Conservation (phyloP, 2,329 filamentous ascomycete species). For the Fusarium drepaniforme region DNA sequence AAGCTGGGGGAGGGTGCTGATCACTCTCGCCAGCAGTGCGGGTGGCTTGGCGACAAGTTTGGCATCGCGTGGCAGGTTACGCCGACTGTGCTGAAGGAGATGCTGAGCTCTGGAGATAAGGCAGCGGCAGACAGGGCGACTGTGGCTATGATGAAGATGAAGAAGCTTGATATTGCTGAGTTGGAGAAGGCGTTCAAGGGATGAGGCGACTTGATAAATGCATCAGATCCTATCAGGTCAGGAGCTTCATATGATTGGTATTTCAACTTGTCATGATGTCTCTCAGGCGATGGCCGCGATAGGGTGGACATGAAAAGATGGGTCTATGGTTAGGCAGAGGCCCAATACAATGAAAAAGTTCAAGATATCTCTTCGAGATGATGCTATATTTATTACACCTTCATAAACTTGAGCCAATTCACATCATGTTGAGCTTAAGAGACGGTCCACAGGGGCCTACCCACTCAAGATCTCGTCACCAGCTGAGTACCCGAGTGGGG, state of each 20-base stretch:
- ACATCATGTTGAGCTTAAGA: neutral
- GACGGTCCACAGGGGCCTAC: neutral
- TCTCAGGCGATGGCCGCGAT: neutral
- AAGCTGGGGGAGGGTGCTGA: conserved; percentile 56
- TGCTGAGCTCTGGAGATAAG: conserved; percentile 50
- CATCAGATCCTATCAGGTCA: neutral
- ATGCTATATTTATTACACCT: neutral
- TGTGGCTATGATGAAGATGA: conserved; percentile 56
- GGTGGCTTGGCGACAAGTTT: conserved; percentile 60
- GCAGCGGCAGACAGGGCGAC: conserved; percentile 48
- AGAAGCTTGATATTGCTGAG: conserved; percentile 56
- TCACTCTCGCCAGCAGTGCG: conserved; percentile 52
- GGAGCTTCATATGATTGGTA: neutral
- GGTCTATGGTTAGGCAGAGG: neutral
- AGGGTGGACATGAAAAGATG: neutral
- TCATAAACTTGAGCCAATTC: neutral
- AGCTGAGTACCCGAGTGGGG: neutral
- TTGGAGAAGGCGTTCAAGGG: conserved; percentile 50
- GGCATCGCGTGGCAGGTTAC: conserved; percentile 62
- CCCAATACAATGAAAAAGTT: neutral
- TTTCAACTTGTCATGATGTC: neutral
- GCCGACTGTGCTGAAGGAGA: conserved; percentile 51
- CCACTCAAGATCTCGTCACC: neutral
- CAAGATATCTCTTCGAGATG: neutral
- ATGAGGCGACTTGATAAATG: neutral